Evolutionary conservation across 768 basidiomycete genomes (phyloP).

Genomic region (Goffeauzyma gilvescens): DNA sequence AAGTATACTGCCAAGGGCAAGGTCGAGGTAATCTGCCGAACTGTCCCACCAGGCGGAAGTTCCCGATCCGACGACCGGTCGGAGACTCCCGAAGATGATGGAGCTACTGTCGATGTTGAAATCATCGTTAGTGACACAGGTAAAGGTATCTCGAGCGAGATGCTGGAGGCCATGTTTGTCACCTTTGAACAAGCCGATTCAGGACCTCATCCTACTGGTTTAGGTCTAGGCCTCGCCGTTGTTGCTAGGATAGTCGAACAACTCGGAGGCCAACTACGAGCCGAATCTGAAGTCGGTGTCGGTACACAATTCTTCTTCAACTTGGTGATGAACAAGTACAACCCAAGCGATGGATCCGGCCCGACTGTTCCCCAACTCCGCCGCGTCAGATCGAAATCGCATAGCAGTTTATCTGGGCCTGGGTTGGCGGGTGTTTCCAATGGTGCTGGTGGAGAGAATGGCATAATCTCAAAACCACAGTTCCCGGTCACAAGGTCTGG

Average conservation of each 20-base stretch:
- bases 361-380: not conserved
- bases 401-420: not conserved
- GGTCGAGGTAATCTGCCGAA: conserved; percentile 44
- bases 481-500: not conserved
- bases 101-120: conserved; percentile 36
- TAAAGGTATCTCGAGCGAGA: conserved; percentile 46
- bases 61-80: conserved; percentile 35
- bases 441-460: conserved; percentile 37
- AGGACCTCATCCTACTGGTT: conserved; percentile 31
- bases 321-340: conserved; percentile 28
- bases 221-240: conserved; percentile 58
- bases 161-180: conserved; percentile 57
- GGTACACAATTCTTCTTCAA: conserved; percentile 57
- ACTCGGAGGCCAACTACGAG: conserved; percentile 57
- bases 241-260: conserved; percentile 65
- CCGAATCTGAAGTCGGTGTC: conserved; percentile 47
- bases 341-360: not conserved
- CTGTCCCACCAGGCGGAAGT: conserved; percentile 40
- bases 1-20: conserved; percentile 50
- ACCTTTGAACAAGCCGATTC: conserved; percentile 61
- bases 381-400: conserved; percentile 34
- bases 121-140: conserved; percentile 56
- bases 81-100: conserved; percentile 7
- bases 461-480: too few species aligned
- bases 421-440: not conserved